Evolutionary conservation across 2,329 filamentous ascomycete genomes (phyloP), one percentile per base, ranked within the genome.

Genomic region (Botrytis elliptica): DNA sequence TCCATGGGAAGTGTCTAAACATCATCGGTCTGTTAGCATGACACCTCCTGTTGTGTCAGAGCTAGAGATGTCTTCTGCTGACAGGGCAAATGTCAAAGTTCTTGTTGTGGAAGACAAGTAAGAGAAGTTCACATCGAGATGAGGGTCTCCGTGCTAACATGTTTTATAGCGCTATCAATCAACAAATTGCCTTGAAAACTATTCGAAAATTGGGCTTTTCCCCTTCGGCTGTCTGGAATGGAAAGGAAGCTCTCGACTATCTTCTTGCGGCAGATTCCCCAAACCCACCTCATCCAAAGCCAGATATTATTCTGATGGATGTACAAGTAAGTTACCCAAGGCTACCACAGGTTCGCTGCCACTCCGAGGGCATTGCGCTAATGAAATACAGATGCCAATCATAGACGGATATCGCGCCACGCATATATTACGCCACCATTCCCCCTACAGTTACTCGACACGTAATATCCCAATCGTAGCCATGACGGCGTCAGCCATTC

Each of bases 41-140:
- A 76, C 72, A 75, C 75, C 77, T 66, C 67, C 81, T 80, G 49
- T 79, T 6, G 79, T 83, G n/a, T 75, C 83, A 7, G 84, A 85
- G 2, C 81, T 86, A 64, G 87, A 87, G 29, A 79, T 93, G 2
- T 83, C 87, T 5, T 82, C 84, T 25, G 81, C 85, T 3, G 90
- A 93, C 72, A 86, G 93, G 72, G 84, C 87, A 71, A 87, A 88
- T 55, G 86, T 91, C 9, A 88, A 93, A 66, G 85, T 95, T n/a
- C 83, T 95, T 33, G 89, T 96, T 1, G 93, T 95, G 2, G 93
- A 95, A 82, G 93, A 95, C 80, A 94, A 95, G 88, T 90, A 84
- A 85, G 88, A 85, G 29, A 18, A 29, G 9, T 38, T 16, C 25
- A 18, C n/a, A n/a, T 71, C 5, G 44, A 20, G 36, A 42, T 42